Percentiles rank a stretch among this genome's conserved stretches.
Evolutionary conservation across 2,329 filamentous ascomycete genomes (phyloP).

Genomic region (Trichoderma koningii): DNA sequence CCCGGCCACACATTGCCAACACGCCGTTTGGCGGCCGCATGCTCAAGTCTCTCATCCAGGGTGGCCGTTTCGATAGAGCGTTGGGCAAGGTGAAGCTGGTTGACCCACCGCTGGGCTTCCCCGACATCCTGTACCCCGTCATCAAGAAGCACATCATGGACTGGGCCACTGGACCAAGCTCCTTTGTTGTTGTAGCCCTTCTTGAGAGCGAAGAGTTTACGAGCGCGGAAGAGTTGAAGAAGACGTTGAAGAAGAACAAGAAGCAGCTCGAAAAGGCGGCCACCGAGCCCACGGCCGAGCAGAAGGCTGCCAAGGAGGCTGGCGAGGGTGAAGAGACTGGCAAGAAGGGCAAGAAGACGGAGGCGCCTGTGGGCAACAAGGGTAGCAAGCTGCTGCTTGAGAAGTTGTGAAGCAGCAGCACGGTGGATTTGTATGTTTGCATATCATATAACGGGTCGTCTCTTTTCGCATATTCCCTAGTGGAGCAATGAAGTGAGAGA

Average conservation of each 20-base stretch:
- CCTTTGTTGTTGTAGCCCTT: slow-evolving; percentile 82
- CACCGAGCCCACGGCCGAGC: slow-evolving; percentile 57
- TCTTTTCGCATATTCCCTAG: not conserved
- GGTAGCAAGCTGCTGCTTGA: slow-evolving; percentile 63
- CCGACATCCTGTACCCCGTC: slow-evolving; percentile 75
- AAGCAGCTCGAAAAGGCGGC: slow-evolving; percentile 70
- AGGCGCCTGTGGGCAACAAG: slow-evolving; percentile 58
- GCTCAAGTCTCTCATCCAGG: slow-evolving; percentile 88
- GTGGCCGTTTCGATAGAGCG: slow-evolving; percentile 79
- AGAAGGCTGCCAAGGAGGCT: slow-evolving; percentile 54
- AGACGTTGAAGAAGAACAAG: slow-evolving; percentile 71
- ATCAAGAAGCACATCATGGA: slow-evolving; percentile 73
- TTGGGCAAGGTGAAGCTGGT: slow-evolving; percentile 70
- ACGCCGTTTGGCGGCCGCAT: slow-evolving; percentile 71
- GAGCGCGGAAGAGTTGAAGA: slow-evolving; percentile 65
- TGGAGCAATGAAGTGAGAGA: not conserved
- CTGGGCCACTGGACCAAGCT: slow-evolving; percentile 85
- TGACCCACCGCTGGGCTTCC: slow-evolving; percentile 78
- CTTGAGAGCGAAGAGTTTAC: slow-evolving; percentile 74
- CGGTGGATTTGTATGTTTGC: not conserved
- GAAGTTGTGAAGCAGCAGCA: slow-evolving; percentile 47
- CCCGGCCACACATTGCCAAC: slow-evolving; percentile 59
- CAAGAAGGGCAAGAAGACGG: slow-evolving; percentile 47
- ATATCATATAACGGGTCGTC: not conserved
- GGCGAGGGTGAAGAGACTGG: slow-evolving; percentile 49